A percentile compares a stretch with the other conserved stretches of the same genome.
Conservation (phyloP, 495 filamentous ascomycete genomes). For the Aspergillus funiculosus region DNA sequence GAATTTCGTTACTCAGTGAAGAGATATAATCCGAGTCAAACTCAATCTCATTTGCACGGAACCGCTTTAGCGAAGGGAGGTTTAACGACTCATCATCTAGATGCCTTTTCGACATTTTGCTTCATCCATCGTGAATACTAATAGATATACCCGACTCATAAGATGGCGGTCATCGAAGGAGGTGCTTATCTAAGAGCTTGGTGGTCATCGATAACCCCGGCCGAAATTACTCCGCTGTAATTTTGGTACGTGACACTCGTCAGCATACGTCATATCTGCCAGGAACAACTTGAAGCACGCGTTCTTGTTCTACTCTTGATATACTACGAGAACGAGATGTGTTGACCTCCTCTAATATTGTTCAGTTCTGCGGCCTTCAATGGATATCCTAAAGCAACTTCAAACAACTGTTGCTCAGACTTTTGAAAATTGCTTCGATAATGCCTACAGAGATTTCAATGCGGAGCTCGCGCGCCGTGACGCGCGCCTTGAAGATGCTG, state of each 20-base stretch:
- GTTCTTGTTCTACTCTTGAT: not conserved
- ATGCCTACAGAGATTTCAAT: constrained; percentile 29
- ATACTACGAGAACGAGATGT: not conserved
- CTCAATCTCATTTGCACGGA: constrained; percentile 21
- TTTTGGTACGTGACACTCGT: constrained; percentile 2
- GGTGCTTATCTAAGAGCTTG: constrained; percentile 11
- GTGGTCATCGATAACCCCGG: constrained; percentile 1
- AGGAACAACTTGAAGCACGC: not conserved
- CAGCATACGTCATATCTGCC: constrained; percentile 1
- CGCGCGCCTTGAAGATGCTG: constrained; percentile 18
- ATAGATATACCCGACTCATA: not conserved
- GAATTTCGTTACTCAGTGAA: constrained; percentile 76
- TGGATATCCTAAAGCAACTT: constrained; percentile 38
- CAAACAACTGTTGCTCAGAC: constrained; percentile 28
- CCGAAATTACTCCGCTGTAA: constrained; percentile 1
- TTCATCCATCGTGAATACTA: not conserved
- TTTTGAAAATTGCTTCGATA: constrained; percentile 29
- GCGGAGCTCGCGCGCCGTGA: constrained; percentile 22
- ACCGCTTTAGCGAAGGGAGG: constrained; percentile 32
- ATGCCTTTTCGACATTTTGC: constrained; percentile 45
- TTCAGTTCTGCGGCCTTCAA: constrained; percentile 10
- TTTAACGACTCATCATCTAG: constrained; percentile 18
- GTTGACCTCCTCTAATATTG: not conserved
- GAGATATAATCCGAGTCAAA: constrained; percentile 44
- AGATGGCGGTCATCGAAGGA: not conserved